A percentile compares a stretch with the other conserved stretches of the same genome.
phyloP scores from a whole-genome alignment of 2,329 filamentous ascomycete genomes.

The Penicillium fuscoglaucum region DNA sequence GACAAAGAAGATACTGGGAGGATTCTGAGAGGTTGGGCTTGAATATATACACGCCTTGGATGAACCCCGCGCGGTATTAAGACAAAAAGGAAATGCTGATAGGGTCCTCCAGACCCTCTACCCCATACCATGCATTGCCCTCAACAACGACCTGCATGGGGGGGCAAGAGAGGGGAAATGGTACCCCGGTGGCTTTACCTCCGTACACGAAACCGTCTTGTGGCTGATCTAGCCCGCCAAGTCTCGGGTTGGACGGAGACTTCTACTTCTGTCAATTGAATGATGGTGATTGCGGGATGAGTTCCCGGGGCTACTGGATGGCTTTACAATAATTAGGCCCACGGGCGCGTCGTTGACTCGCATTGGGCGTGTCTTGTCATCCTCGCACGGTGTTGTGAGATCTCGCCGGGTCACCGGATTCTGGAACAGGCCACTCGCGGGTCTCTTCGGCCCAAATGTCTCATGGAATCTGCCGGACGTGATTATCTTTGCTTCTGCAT shows the following conservation, averaged over 20 bases:
- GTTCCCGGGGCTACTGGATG: conserved; percentile 16
- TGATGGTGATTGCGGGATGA: conserved; percentile 18
- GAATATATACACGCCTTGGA: conserved; percentile 6
- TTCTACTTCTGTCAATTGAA: conserved; percentile 12
- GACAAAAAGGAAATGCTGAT: neutral
- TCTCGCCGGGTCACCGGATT: conserved; percentile 30
- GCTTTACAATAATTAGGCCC: conserved; percentile 16
- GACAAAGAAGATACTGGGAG: conserved; percentile 7
- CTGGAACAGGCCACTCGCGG: conserved; percentile 29
- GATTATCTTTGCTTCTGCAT: conserved; percentile 23
- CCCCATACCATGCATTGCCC: neutral
- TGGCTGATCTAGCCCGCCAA: conserved; percentile 26
- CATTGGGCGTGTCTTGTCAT: conserved; percentile 19
- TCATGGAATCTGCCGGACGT: conserved; percentile 27
- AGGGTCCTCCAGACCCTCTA: neutral
- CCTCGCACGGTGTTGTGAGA: conserved; percentile 30
- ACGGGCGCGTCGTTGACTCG: conserved; percentile 13
- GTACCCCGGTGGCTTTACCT: conserved; percentile 19
- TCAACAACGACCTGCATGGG: neutral
- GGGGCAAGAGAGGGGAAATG: conserved; percentile 12
- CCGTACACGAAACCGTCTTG: conserved; percentile 14
- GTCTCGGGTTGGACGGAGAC: conserved; percentile 25
- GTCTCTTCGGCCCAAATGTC: conserved; percentile 29
- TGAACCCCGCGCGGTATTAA: conserved; percentile 3
- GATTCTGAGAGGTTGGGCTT: conserved; percentile 4